Percentiles rank a stretch among this genome's conserved stretches.
Conservation (phyloP, 305 asterid genomes). For the Fraxinus angustifolia region DNA sequence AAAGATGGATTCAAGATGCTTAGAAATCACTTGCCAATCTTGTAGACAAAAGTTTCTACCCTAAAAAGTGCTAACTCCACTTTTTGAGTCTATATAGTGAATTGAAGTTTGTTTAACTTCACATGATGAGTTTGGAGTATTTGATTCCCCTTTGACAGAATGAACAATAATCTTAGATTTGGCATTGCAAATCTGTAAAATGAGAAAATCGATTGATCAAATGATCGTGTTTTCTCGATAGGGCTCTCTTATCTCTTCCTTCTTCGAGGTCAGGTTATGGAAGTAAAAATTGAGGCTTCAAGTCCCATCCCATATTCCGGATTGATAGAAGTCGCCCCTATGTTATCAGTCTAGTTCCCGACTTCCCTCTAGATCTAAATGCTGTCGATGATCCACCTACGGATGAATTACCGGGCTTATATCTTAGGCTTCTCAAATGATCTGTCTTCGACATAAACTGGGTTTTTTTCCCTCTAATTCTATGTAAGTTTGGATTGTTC, state of each 20-base stretch:
- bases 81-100: background rate
- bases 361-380: background rate
- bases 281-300: background rate
- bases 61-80: background rate
- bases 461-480: background rate
- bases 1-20: slow-evolving; percentile 33
- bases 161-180: slow-evolving; percentile 1
- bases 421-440: background rate
- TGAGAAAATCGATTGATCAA: background rate
- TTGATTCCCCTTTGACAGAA: background rate
- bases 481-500: background rate
- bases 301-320: background rate
- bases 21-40: slow-evolving; percentile 77
- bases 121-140: background rate
- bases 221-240: background rate
- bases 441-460: background rate
- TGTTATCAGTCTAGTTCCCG: background rate
- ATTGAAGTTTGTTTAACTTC: background rate
- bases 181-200: background rate
- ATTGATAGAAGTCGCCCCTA: background rate
- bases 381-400: background rate
- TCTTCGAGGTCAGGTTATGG: background rate
- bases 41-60: slow-evolving; percentile 71
- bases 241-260: background rate
- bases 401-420: background rate